Percentiles rank a stretch among this genome's conserved stretches.
These are phyloP conservation scores for Cicer judaicum DNA, from an alignment of 306 rosid species.

Conservation along the genomic window DNA sequence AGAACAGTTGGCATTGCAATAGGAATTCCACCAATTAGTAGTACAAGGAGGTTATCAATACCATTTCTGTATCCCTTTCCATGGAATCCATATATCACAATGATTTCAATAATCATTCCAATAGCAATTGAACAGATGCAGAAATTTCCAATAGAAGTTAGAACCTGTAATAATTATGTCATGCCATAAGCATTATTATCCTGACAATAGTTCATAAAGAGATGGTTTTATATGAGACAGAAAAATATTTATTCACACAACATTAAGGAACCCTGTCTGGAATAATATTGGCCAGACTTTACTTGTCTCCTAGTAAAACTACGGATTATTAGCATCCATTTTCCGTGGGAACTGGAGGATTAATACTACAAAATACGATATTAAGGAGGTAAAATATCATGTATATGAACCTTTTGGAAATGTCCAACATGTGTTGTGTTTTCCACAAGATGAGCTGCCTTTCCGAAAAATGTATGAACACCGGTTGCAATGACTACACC, in stretches of 20 bases:
- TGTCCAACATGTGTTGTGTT: slow-evolving; percentile 79
- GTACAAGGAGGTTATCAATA: slow-evolving; percentile 73
- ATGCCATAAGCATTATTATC: not conserved
- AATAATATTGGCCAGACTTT: no score
- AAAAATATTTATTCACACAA: slow-evolving; percentile 29
- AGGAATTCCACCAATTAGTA: slow-evolving; percentile 81
- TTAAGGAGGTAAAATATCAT: not conserved
- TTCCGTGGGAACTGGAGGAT: no score
- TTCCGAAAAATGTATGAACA: slow-evolving; percentile 83
- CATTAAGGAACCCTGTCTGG: not conserved
- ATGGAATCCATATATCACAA: slow-evolving; percentile 56
- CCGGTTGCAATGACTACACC: slow-evolving; percentile 82
- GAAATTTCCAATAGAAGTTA: slow-evolving; percentile 75
- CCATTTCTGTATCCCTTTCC: slow-evolving; percentile 52
- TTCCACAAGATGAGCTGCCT: slow-evolving; percentile 87
- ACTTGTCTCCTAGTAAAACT: no score
- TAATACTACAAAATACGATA: no score
- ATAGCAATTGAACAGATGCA: slow-evolving; percentile 78
- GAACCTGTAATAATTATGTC: slow-evolving; percentile 56
- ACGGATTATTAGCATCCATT: no score
- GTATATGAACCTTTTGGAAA: slow-evolving; percentile 65
- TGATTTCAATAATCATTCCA: slow-evolving; percentile 70
- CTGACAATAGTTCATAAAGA: not conserved
- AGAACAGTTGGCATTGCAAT: slow-evolving; percentile 92
- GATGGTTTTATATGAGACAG: slow-evolving; percentile 1